Percentiles rank a stretch among this genome's conserved stretches.
Conservation (phyloP, 768 basidiomycete species). For the Boletus rex-veris region DNA sequence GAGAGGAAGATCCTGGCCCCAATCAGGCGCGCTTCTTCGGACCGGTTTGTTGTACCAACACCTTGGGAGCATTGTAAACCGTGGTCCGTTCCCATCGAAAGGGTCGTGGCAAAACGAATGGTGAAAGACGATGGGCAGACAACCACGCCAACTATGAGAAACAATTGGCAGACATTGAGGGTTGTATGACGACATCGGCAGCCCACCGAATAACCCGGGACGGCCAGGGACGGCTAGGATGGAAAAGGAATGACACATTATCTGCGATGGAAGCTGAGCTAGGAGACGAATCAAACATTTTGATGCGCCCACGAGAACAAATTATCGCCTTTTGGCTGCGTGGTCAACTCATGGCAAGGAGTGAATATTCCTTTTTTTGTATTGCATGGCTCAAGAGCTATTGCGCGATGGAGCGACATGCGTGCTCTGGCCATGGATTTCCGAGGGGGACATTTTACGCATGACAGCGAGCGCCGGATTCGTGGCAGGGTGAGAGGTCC, state of each 20-base stretch:
- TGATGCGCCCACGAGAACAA: constrained; percentile 19
- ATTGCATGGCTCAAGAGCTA: neutral
- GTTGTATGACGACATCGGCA: neutral
- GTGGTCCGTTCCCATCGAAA: constrained; percentile 18
- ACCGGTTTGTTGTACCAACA: constrained; percentile 4
- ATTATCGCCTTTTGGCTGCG: neutral
- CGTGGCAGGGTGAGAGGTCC: constrained; percentile 11
- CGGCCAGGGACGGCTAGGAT: constrained; percentile 14
- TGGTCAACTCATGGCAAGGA: constrained; percentile 1
- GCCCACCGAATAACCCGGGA: neutral
- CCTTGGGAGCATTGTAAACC: neutral
- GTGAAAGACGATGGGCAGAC: neutral
- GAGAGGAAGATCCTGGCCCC: neutral
- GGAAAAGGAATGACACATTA: neutral
- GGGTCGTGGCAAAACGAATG: constrained; percentile 13
- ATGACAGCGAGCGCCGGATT: constrained; percentile 7
- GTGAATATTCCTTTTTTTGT: constrained; percentile 1
- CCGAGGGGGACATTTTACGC: constrained; percentile 12
- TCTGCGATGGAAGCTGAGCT: constrained; percentile 13
- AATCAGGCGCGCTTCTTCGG: constrained; percentile 1
- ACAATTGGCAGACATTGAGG: neutral
- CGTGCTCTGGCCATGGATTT: constrained; percentile 10
- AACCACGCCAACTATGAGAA: neutral
- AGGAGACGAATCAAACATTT: constrained; percentile 1
- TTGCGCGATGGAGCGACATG: neutral